Percentiles rank a stretch among this genome's conserved stretches.
These are phyloP conservation scores for Nemania sp. DNA, from an alignment of 2,329 filamentous ascomycete genomes.

Conservation along the genomic window DNA sequence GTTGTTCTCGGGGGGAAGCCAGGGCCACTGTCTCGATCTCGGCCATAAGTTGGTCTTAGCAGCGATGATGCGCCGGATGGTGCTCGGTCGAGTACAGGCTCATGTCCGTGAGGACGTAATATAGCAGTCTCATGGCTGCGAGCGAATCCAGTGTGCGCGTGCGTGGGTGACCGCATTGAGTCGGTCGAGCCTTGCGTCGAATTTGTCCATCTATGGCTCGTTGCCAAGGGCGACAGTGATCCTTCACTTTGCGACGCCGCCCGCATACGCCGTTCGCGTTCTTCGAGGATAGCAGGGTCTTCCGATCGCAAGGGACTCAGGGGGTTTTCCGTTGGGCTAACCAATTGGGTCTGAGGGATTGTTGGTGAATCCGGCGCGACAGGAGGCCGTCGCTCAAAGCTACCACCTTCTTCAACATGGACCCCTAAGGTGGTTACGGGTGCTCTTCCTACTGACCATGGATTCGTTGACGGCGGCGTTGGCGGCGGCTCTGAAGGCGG, in stretches of 20 bases:
- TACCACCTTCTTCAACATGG: slow-evolving; percentile 41
- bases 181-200: slow-evolving; percentile 48
- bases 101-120: slow-evolving; percentile 35
- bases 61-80: slow-evolving; percentile 42
- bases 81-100: slow-evolving; percentile 34
- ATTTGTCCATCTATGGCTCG: slow-evolving; percentile 49
- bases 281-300: slow-evolving; percentile 35
- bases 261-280: slow-evolving; percentile 45
- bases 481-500: slow-evolving; percentile 48
- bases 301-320: slow-evolving; percentile 33
- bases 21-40: slow-evolving; percentile 31
- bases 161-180: slow-evolving; percentile 33
- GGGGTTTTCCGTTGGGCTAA: slow-evolving; percentile 39
- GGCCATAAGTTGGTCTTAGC: slow-evolving; percentile 41
- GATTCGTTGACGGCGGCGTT: slow-evolving; percentile 56
- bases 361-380: slow-evolving; percentile 50
- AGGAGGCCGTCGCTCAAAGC: slow-evolving; percentile 43
- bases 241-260: slow-evolving; percentile 47
- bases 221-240: slow-evolving; percentile 46
- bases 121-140: slow-evolving; percentile 37
- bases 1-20: slow-evolving; percentile 46
- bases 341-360: slow-evolving; percentile 46
- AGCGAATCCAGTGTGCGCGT: slow-evolving; percentile 41
- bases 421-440: slow-evolving; percentile 38
- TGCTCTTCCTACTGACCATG: slow-evolving; percentile 56